A percentile compares a stretch with the other conserved stretches of the same genome.
phyloP scores from a whole-genome alignment of 176 grass and related monocot species.

The Avena atlantica region DNA sequence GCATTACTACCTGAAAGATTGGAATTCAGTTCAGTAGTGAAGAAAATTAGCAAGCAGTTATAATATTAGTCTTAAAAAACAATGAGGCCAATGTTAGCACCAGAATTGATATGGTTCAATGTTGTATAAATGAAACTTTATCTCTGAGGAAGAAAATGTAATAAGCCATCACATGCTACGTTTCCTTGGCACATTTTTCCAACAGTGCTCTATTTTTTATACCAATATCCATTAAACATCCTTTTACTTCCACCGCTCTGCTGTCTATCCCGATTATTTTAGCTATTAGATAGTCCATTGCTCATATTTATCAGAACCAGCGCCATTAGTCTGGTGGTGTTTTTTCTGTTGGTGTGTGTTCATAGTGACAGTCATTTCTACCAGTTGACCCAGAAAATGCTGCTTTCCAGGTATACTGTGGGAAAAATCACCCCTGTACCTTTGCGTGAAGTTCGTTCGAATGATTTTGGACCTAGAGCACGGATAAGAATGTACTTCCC shows the following conservation, averaged over 20 bases:
- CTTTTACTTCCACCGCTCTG: background rate
- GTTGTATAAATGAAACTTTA: background rate
- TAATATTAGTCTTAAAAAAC: background rate
- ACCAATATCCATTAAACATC: constrained; percentile 1
- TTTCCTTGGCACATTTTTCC: constrained; percentile 24
- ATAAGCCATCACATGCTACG: background rate
- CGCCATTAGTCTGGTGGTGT: background rate
- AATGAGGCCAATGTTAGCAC: background rate
- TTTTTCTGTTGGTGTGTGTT: background rate
- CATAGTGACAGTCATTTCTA: background rate
- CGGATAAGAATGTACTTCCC: constrained; percentile 94
- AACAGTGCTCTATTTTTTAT: background rate
- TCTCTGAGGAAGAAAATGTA: constrained; percentile 7
- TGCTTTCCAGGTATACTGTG: constrained; percentile 82
- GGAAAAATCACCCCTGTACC: constrained; percentile 99
- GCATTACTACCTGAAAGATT: constrained; percentile 32
- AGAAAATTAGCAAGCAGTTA: background rate
- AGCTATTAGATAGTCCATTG: background rate
- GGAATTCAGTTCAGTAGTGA: constrained; percentile 16
- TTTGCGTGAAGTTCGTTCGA: constrained; percentile 93
- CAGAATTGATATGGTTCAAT: background rate
- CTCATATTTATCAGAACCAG: background rate
- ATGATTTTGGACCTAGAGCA: constrained; percentile 94
- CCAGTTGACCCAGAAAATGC: constrained; percentile 6
- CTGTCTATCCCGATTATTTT: constrained; percentile 23